Evolutionary conservation across 163 green algal species (phyloP).

Genomic region (Scenedesmus sp.): DNA sequence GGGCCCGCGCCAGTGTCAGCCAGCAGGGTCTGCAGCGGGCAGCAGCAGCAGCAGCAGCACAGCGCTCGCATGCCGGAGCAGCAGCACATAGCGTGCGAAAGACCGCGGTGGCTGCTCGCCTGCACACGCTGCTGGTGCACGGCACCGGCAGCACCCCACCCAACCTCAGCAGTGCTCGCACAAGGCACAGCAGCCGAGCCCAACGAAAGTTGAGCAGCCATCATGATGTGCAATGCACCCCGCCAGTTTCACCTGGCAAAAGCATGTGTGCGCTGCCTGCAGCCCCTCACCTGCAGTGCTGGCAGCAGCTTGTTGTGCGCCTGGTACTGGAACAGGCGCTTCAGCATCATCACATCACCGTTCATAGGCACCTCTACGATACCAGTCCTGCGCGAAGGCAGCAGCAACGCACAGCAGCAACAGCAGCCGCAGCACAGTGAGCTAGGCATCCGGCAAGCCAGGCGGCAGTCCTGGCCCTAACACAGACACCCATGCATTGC

Average conservation of each 20-base stretch:
- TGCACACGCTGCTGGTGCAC: too few relatives aligned
- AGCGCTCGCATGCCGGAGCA: too few relatives aligned
- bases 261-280: neutral
- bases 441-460: neutral
- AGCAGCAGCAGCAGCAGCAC: neutral
- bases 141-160: too few relatives aligned
- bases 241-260: too few relatives aligned
- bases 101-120: too few relatives aligned
- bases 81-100: too few relatives aligned
- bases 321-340: slow-evolving; percentile 55
- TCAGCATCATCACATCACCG: slow-evolving; percentile 51
- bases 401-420: neutral
- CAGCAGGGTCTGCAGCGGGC: neutral
- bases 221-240: too few relatives aligned
- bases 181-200: too few relatives aligned
- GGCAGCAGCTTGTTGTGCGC: slow-evolving; percentile 60
- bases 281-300: slow-evolving; percentile 33
- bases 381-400: slow-evolving; percentile 25
- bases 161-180: neutral
- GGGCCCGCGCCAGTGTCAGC: too few relatives aligned
- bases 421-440: neutral
- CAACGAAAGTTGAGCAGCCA: too few relatives aligned
- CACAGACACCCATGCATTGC: neutral
- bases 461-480: neutral
- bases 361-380: slow-evolving; percentile 47